Evolutionary conservation across 2,329 filamentous ascomycete species (phyloP).

Genomic region (Blastomyces gilchristii): DNA sequence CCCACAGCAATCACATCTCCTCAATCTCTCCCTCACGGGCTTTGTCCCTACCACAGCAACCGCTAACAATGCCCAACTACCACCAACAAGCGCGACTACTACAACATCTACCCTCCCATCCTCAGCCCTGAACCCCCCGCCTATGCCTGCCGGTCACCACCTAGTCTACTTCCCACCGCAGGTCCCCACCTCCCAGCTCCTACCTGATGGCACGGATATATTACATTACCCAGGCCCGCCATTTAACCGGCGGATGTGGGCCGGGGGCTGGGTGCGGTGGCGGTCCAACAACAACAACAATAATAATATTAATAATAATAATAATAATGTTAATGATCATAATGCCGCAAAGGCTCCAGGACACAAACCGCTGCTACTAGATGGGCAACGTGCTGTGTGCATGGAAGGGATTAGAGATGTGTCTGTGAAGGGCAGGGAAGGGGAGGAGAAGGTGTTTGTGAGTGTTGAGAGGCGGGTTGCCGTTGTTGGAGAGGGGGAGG

Average conservation of each 20-base stretch:
- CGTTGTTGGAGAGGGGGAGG: slow-evolving; percentile 29
- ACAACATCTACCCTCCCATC: slow-evolving; percentile 25
- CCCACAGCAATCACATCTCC: slow-evolving; percentile 54
- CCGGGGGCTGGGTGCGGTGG: slow-evolving; percentile 62
- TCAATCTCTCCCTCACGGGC: slow-evolving; percentile 52
- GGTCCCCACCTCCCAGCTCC: slow-evolving; percentile 50
- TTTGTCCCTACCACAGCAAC: slow-evolving; percentile 36
- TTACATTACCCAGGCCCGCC: slow-evolving; percentile 63
- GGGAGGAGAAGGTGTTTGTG: slow-evolving; percentile 51
- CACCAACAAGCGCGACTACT: background rate
- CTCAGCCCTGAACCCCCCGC: slow-evolving; percentile 19
- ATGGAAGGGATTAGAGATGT: slow-evolving; percentile 41
- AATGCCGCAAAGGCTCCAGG: background rate
- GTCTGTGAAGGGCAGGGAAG: slow-evolving; percentile 40
- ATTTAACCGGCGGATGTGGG: slow-evolving; percentile 77
- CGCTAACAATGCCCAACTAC: background rate
- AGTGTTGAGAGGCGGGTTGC: slow-evolving; percentile 47
- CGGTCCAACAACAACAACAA: slow-evolving; percentile 9
- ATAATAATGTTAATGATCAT: background rate
- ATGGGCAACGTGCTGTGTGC: slow-evolving; percentile 34
- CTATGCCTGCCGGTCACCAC: slow-evolving; percentile 53
- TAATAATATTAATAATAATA: background rate
- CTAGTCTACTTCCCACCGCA: slow-evolving; percentile 77
- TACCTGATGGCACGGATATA: slow-evolving; percentile 75
- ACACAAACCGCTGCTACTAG: slow-evolving; percentile 19